Conservation (phyloP, 768 basidiomycete genomes). For the Mrakia frigida region DNA sequence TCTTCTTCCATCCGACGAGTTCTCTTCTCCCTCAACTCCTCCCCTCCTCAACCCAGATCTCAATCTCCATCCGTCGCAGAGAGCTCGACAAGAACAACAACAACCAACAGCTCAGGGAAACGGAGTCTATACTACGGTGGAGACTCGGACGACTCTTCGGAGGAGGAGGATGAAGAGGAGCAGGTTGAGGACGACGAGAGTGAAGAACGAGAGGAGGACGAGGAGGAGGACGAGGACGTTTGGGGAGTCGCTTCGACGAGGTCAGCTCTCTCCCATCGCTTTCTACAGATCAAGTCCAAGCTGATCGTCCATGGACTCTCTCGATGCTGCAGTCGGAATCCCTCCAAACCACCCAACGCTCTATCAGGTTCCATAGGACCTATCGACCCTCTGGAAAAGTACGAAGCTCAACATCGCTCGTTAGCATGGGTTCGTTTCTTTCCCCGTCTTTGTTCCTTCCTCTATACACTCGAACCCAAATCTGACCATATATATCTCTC, state of each 20-base stretch:
- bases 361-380: neutral
- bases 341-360: neutral
- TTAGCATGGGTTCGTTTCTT: constrained; percentile 17
- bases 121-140: constrained; percentile 4
- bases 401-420: constrained; percentile 19
- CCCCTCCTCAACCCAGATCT: neutral
- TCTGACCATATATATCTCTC: too few species aligned
- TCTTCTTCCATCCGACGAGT: constrained; percentile 21
- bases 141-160: neutral
- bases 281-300: too few species aligned
- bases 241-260: neutral
- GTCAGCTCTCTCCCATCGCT: neutral
- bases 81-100: neutral
- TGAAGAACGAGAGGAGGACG: neutral
- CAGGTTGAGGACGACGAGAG: neutral
- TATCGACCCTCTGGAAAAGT: constrained; percentile 22
- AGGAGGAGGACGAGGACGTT: neutral
- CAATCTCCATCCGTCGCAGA: neutral
- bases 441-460: neutral
- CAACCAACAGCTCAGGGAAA: neutral
- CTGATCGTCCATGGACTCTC: neutral
- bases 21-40: neutral
- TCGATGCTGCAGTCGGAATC: neutral
- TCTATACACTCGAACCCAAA: too few species aligned
- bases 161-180: neutral